Base-by-base conservation (phyloP, 805 yeast genomes). In the Saccharomyces jurei region DNA sequence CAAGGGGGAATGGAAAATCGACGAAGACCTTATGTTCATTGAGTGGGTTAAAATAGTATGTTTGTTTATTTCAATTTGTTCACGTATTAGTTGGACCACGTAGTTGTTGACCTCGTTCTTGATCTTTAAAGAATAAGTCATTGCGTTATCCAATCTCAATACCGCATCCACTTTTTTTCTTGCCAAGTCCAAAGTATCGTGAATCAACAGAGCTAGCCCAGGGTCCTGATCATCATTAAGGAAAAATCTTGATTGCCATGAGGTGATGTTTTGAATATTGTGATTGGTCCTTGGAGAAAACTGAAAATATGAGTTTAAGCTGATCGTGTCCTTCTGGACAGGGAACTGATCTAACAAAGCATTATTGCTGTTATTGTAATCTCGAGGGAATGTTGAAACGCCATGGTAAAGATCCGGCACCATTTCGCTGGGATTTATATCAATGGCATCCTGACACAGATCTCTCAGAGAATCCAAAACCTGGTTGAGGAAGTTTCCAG, bases 21-120 rank as follows among this genome's bases (percentile, higher is more conserved):
- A 48, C 17, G 28, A 28, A 13, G 25, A 28, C 22, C 29, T 48
- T 14, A 50, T n/a, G 25, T 54, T 54, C 17, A 59, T 25, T 13
- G 56, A 44, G 21, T 56, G 58, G 1, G 62, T 46, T 17, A 56
- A 32, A 31, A 59, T 63, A 5, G 63, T 22, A 14, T 30, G 22
- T 17, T 49, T 49, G 27, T 31, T 21, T 13, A 77, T 80, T 41
- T 71, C 68, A 2, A 89, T 77, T 0, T 94, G 85, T 36, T 82
- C 82, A 26, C 77, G 72, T 2, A 91, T 87, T 1, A 85, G 75
- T 41, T 74, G 70, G 28, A 87, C 69, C 2, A 90, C 90, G 63
- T 83, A 72, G 22, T 71, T 77, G 64, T 89, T 94, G 3, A 89
- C 87, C 68, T 91, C 96, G 52, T 78, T 80, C 52, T 88, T 86